Evolutionary conservation across 1,284 basidiomycete species (phyloP).

Genomic region (Apiotrichum laibachii): DNA sequence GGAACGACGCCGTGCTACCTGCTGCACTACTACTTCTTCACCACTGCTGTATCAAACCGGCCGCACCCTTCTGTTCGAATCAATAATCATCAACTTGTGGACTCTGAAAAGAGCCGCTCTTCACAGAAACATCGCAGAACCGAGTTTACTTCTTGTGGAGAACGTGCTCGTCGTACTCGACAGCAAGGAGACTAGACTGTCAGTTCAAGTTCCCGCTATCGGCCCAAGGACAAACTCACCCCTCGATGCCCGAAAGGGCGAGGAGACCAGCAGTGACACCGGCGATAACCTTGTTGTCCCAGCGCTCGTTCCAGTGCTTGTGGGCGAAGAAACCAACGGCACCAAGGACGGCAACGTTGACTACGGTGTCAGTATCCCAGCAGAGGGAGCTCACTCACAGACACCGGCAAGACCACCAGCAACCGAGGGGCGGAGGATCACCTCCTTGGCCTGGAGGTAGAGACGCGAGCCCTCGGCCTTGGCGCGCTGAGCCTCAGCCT

Average conservation of each 20-base stretch:
- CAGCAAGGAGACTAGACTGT: slow-evolving; percentile 33
- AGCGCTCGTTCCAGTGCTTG: slow-evolving; percentile 65
- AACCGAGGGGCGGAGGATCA: slow-evolving; percentile 65
- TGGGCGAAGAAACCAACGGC: slow-evolving; percentile 68
- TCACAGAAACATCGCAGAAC: background rate
- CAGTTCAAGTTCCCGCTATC: background rate
- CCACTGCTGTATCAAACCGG: too few relatives aligned
- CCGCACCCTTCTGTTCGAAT: too few relatives aligned
- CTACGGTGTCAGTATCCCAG: slow-evolving; percentile 43
- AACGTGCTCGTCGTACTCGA: slow-evolving; percentile 44
- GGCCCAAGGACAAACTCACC: slow-evolving; percentile 55
- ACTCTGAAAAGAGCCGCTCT: too few relatives aligned
- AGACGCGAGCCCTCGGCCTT: slow-evolving; percentile 63
- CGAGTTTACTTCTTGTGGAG: slow-evolving; percentile 25
- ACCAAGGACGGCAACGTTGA: slow-evolving; percentile 68
- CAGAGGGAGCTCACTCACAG: slow-evolving; percentile 52
- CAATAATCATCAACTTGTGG: too few relatives aligned
- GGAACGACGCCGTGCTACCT: too few relatives aligned
- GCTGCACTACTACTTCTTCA: too few relatives aligned
- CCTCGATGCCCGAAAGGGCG: slow-evolving; percentile 66
- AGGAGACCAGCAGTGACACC: slow-evolving; percentile 64
- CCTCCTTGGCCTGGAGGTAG: slow-evolving; percentile 62
- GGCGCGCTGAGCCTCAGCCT: slow-evolving; percentile 60
- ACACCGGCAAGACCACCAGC: slow-evolving; percentile 66
- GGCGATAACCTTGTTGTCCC: slow-evolving; percentile 68